A percentile compares a stretch with the other conserved stretches of the same genome.
Evolutionary conservation across 257 asterid genomes (phyloP).

Genomic region (Solanum arcanum): DNA sequence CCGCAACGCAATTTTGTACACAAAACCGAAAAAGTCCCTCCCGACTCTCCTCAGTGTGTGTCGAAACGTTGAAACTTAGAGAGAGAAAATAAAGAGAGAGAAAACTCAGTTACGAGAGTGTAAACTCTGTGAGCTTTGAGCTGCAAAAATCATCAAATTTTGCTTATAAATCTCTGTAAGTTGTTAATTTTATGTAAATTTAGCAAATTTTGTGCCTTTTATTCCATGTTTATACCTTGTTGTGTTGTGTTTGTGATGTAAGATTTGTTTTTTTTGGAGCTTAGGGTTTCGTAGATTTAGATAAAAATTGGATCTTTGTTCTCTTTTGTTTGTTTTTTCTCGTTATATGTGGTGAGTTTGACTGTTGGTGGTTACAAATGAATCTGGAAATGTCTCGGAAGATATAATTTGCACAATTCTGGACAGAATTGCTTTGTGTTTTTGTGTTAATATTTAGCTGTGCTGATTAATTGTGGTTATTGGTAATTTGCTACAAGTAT

Average conservation of each 20-base stretch:
- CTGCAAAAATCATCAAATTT: slow-evolving; percentile 3
- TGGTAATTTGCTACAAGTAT: not conserved
- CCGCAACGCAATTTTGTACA: slow-evolving; percentile 36
- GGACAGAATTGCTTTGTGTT: not conserved
- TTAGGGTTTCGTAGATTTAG: slow-evolving; percentile 32
- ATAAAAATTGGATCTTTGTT: not conserved
- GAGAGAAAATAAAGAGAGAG: slow-evolving; percentile 3
- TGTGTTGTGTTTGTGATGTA: not conserved
- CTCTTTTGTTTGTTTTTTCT: not conserved
- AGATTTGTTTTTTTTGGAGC: not conserved
- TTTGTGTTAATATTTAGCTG: not conserved
- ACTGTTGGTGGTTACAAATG: not conserved
- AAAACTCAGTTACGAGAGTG: not conserved
- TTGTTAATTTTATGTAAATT: not conserved
- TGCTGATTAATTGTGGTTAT: not conserved
- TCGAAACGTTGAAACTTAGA: slow-evolving; percentile 11
- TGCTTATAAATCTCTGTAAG: slow-evolving; percentile 25
- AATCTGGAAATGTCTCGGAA: not conserved
- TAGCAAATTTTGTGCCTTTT: not conserved
- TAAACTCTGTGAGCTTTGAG: not conserved
- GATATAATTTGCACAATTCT: not conserved
- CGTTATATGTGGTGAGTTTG: not conserved
- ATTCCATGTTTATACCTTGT: not conserved
- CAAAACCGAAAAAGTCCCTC: slow-evolving; percentile 4
- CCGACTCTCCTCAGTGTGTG: slow-evolving; percentile 3